Base-by-base conservation (phyloP, 176 grass and related monocot genomes). In the Eleusine coracana region DNA sequence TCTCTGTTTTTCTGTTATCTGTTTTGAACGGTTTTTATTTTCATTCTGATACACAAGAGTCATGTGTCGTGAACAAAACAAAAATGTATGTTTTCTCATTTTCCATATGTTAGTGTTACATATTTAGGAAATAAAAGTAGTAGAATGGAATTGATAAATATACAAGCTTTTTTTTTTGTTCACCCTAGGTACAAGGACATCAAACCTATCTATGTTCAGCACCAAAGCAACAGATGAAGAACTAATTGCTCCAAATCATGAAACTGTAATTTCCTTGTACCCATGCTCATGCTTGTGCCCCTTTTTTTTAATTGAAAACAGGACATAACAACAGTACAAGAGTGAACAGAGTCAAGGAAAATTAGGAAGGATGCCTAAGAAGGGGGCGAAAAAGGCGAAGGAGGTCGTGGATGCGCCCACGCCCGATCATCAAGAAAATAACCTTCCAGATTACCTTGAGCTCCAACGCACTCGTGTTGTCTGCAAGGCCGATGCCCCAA, bases 401-500 rank as follows among this genome's bases (percentile, higher is more conserved):
- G 70, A 72, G 63, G 88, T 83, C 74, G 68, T 81, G 13, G 74
- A 89, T 63, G 87, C 78, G 5, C 83, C 86, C 48, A 67, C 78
- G 5, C 83, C 86, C 40, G 71, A 66, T 45, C 77, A 87, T 42
- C 67, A 45, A 50, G 66, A 65, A 36, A 73, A 83, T 8, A 89
- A 92, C 83, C 92, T 97, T 56, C 92, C 95, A 11, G 90, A 94
- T 14, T 38, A 97, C 87, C 88, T 98, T 34, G 86, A 95, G 68
- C 40, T 93, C 60, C 96, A 93, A 82, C 92, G 89, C 20, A 91
- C 96, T 3, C 92, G 90, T 39, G 96, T 91, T 29, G 20, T 90
- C 14, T 98, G 96, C 90, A 98, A 87, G 17, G 68, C 79, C 3
- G 92, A 93, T 80, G 96, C 92, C 14, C 92, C 96, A 4, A 88